Base-by-base conservation (phyloP, 192 early-diverging fungal genomes). In the Coemansia sp. region DNA sequence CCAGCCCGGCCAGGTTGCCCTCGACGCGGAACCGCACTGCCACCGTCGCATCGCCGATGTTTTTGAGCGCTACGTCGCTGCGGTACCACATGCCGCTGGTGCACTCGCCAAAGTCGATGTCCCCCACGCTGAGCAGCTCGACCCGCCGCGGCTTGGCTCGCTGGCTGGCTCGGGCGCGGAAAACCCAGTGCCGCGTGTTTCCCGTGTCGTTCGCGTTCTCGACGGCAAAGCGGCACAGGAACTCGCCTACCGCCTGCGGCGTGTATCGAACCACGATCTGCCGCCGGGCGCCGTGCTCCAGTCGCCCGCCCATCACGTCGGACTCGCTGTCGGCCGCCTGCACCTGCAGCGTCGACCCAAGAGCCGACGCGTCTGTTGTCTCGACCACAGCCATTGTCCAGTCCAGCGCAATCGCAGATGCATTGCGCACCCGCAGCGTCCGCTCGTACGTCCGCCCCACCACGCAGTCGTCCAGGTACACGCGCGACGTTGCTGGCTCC, bases 381-480 rank as follows among this genome's bases (percentile, higher is more conserved):
- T 74, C 78, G 3, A 77, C 73, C 8, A 73, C 73, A 0, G 70
- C 64, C 64, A 66, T 72, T 1, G 85, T 68, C 94, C 95, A 98
- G 60, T 91, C 93, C 7, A 98, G 80, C 29, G 90, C 91, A 58
- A 97, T 93, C 60, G 91, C 93, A 18, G 93, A 95, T 22, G 87
- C 83, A 69, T 95, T 97, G 78, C 85, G 86, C 20, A 98, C 85
- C 0, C 89, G 88, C 66, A 98, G 92, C 66, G 93, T 89, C 49
- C 92, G 91, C 78, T 93, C 91, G 64, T 95, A 97, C 11, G 87
- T 87, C 24, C 87, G 88, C 16, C 94, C 94, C 20, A 87, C 82
- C 8, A 97, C 89, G 66, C 95, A 98, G 67, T 97, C 94, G 59
- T 98, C 93, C 72, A 98, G 93, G 55, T 87, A 87, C 23, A 98